These are phyloP conservation scores for Salix viminalis DNA, from an alignment of 345 rosid species.

Conservation along the genomic window DNA sequence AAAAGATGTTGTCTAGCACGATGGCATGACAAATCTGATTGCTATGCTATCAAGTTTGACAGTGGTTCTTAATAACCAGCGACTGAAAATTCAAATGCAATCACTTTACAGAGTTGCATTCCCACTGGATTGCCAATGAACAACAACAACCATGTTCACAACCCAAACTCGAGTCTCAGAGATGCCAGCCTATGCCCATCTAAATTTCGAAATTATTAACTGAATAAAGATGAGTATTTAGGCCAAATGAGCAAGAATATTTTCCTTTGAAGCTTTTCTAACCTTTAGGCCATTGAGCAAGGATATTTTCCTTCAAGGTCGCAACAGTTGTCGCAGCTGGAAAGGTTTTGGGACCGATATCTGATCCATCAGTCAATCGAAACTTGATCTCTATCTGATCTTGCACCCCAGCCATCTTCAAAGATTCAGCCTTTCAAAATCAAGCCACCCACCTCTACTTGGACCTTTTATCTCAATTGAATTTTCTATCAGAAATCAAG, in stretches of 20 bases:
- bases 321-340: slow-evolving; percentile 82
- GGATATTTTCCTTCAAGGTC: slow-evolving; percentile 81
- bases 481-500: slow-evolving; percentile 13
- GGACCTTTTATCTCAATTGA: slow-evolving; percentile 18
- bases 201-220: not conserved
- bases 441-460: slow-evolving; percentile 19
- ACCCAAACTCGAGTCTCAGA: not conserved
- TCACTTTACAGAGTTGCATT: not conserved
- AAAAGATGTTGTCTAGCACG: not conserved
- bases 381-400: slow-evolving; percentile 91
- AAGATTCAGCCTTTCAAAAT: slow-evolving; percentile 11
- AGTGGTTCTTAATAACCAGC: not conserved
- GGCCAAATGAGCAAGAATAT: slow-evolving; percentile 94
- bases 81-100: not conserved
- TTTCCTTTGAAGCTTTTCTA: slow-evolving; percentile 29
- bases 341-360: slow-evolving; percentile 87
- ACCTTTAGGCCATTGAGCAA: slow-evolving; percentile 99
- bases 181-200: not conserved
- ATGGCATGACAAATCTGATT: not conserved
- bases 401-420: slow-evolving; percentile 69
- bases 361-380: slow-evolving; percentile 83
- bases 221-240: slow-evolving; percentile 20
- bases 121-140: not conserved
- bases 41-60: not conserved
- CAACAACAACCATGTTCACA: not conserved